Percentiles rank a stretch among this genome's conserved stretches.
Conservation (phyloP, 768 basidiomycete species). For the Dictyophora rubrovolvata region DNA sequence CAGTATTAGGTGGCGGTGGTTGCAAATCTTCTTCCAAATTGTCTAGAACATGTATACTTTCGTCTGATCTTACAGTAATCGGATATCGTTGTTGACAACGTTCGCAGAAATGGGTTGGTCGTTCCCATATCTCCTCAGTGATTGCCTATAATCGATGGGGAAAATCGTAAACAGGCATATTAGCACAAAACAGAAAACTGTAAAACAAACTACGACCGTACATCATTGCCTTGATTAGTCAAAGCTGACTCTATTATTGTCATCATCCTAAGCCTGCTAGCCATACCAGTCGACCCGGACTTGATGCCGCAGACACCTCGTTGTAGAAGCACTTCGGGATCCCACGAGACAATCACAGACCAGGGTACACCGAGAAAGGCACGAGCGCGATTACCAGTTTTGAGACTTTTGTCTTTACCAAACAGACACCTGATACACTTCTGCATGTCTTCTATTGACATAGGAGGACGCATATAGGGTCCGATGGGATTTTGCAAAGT, state of each 20-base stretch:
- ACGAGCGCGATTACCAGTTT: conserved; percentile 8
- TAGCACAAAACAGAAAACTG: neutral
- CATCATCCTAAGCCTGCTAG: conserved; percentile 8
- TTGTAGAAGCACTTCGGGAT: conserved; percentile 3
- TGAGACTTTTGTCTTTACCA: conserved; percentile 9
- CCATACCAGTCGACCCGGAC: conserved; percentile 7
- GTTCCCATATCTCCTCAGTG: conserved; percentile 4
- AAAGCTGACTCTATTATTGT: conserved; percentile 8
- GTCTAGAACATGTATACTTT: neutral
- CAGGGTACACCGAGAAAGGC: conserved; percentile 7
- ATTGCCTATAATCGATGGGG: neutral
- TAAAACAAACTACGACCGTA: neutral
- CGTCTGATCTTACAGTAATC: conserved; percentile 4
- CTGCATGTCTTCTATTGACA: conserved; percentile 9
- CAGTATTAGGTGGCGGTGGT: neutral
- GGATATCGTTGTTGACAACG: conserved; percentile 6
- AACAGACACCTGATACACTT: conserved; percentile 7
- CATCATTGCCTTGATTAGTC: conserved; percentile 1
- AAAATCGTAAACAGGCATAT: neutral
- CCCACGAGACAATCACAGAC: conserved; percentile 7
- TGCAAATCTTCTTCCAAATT: neutral
- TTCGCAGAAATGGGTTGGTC: conserved; percentile 5
- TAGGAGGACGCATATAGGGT: conserved; percentile 8
- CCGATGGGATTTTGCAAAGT: conserved; percentile 4
- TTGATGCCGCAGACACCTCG: conserved; percentile 7